Evolutionary conservation across 345 rosid species (phyloP), one percentile per base, ranked within the genome.

Genomic region (Populus pruinosa): DNA sequence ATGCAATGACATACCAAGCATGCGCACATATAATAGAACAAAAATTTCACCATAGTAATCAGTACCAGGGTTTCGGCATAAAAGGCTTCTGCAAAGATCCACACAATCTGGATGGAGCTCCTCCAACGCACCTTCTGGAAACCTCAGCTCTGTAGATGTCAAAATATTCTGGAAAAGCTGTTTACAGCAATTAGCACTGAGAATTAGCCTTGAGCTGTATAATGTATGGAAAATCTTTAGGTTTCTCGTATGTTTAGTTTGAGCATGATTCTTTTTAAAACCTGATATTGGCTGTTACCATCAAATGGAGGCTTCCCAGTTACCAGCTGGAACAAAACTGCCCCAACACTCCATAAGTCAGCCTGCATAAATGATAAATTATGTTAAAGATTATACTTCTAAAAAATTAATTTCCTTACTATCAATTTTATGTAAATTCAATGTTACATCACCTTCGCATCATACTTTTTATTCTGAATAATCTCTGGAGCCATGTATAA

Each of bases 401-500:
- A 18, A 2, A 72, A 39, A 66, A 7, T 17, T 43, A 43, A 47
- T 62, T 18, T 23, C 14, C 38, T 21, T 17, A 66, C 47, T 7
- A 1, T 53, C 66, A 49, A 47, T 55, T 73, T 29, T 39, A 38
- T 39, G 79, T 39, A 43, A 69, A 71, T 66, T 56, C 59, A 47
- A 17, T 20, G 49, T 35, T 74, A 2, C 83, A 67, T 89, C 86
- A 93, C 97, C 95, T 91, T 93, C n/a, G 96, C 95, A 84, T 93
- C 91, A 79, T 91, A 93, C 89, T 89, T 93, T 55, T 88, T 88
- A 74, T 90, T 85, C 86, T 85, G 85, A 76, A 93, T 90, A 75
- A 93, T 93, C 87, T 93, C 97, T 2, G 96, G 96, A 70, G 97
- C 96, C 97, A 93, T 93, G 86, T 93, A 93, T 64, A 93, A 82